Evolutionary conservation across 768 basidiomycete species (phyloP).

Genomic region (Inosperma sp.): DNA sequence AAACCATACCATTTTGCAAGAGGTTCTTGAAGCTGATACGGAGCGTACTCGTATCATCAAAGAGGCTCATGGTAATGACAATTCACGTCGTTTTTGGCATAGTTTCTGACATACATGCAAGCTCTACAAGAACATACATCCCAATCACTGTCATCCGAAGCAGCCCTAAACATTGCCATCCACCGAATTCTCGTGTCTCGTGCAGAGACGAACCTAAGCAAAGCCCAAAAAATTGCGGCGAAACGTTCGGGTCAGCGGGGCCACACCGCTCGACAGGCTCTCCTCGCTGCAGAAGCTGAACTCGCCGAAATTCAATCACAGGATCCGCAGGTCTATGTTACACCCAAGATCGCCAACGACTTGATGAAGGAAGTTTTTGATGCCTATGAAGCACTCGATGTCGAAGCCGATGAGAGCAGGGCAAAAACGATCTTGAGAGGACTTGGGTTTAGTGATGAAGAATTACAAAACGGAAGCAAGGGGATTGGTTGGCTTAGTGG

Average conservation of each 20-base stretch:
- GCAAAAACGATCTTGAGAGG: slow-evolving; percentile 53
- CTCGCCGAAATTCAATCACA: slow-evolving; percentile 30
- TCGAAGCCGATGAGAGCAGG: slow-evolving; percentile 40
- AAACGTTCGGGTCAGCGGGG: slow-evolving; percentile 55
- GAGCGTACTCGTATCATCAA: slow-evolving; percentile 25
- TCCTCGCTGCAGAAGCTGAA: slow-evolving; percentile 42
- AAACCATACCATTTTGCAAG: slow-evolving; percentile 25
- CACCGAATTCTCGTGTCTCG: slow-evolving; percentile 23
- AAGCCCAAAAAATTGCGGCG: slow-evolving; percentile 44
- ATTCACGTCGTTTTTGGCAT: background rate
- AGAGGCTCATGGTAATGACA: slow-evolving; percentile 25
- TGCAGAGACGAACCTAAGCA: slow-evolving; percentile 25
- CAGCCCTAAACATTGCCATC: slow-evolving; percentile 21
- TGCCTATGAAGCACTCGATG: slow-evolving; percentile 30
- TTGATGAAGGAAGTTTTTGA: slow-evolving; percentile 25
- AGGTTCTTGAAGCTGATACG: slow-evolving; percentile 26
- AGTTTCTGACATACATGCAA: slow-evolving; percentile 1
- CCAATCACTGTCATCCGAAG: slow-evolving; percentile 17
- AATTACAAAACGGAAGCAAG: slow-evolving; percentile 27
- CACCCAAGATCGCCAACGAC: slow-evolving; percentile 23
- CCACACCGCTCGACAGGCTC: slow-evolving; percentile 49
- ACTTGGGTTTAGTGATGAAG: slow-evolving; percentile 49
- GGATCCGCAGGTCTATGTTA: slow-evolving; percentile 28
- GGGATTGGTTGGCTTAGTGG: slow-evolving; percentile 50
- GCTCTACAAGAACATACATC: slow-evolving; percentile 23